Percentiles rank a stretch among this genome's conserved stretches.
Evolutionary conservation across 2,329 filamentous ascomycete genomes (phyloP).

Genomic region (Alternaria rosae): DNA sequence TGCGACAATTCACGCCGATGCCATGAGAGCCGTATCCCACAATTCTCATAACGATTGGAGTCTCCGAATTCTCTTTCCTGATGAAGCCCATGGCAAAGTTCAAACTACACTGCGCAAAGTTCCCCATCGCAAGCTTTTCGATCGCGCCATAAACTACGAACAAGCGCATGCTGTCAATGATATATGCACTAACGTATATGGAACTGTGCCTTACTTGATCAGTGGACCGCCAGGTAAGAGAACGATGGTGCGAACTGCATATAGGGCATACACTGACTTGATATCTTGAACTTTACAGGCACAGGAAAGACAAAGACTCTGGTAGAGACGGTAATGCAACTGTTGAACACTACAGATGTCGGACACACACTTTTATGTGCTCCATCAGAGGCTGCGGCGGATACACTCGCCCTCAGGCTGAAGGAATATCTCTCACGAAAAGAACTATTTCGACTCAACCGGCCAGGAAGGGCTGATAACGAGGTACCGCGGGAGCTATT

Average conservation of each 20-base stretch:
- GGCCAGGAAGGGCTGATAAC: conserved; percentile 49
- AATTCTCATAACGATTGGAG: conserved; percentile 38
- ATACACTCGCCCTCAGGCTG: conserved; percentile 53
- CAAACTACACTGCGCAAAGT: conserved; percentile 51
- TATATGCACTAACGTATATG: conserved; percentile 52
- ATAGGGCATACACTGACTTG: not conserved
- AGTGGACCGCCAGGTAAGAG: conserved; percentile 60
- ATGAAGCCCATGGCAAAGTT: conserved; percentile 43
- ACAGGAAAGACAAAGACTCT: conserved; percentile 62
- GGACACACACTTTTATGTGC: conserved; percentile 54
- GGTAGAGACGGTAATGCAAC: conserved; percentile 54
- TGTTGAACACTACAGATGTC: conserved; percentile 29
- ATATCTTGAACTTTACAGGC: conserved; percentile 32
- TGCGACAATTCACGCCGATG: not conserved
- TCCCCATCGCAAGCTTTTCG: conserved; percentile 46
- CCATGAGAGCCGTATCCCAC: not conserved
- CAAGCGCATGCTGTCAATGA: conserved; percentile 57
- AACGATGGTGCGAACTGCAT: conserved; percentile 47
- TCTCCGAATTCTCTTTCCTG: conserved; percentile 55
- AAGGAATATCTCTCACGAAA: conserved; percentile 44
- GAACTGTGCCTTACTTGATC: conserved; percentile 57
- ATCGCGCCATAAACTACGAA: conserved; percentile 57
- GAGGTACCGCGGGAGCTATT: conserved; percentile 53
- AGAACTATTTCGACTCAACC: conserved; percentile 55
- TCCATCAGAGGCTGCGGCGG: conserved; percentile 57